Evolutionary conservation across 208 protist genomes (phyloP), one percentile per base, ranked within the genome.

Genomic region (Novymonas esmeraldas): DNA sequence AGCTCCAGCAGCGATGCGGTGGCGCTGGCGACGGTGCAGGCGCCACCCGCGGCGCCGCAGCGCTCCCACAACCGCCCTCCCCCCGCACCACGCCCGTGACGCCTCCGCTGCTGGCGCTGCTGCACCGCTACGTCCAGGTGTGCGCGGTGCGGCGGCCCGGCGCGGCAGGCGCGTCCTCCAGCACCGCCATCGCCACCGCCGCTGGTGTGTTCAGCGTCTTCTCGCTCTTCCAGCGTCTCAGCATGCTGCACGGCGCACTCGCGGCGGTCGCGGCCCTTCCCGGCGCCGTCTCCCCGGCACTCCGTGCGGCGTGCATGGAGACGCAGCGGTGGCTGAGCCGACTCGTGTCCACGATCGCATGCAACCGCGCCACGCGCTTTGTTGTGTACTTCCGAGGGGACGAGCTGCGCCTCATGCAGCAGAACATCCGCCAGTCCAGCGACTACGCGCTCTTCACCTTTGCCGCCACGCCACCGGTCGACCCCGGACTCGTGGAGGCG

Each of bases 321-420:
- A 57, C 83, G 46, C 72, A 74, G 71, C 44, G 52, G 24, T 67
- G 67, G 59, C 42, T 88, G 34, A 50, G 65, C 29, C 60, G 68
- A 2, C 60, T 91, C 2, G 59, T 94, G n/a, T 54, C 81, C 20
- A 67, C 60, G 34, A 70, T 57, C 14, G 83, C 80, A 28, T 84
- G 90, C 65, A 94, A 90, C 62, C 77, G 83, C n/a, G 83, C 83
- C 13, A 96, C 88, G 14, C 84, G 88, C 50, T 81, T 84, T 42
- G 86, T 93, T 0, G 77, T 96, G 13, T 96, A 96, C 75, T 94
- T 85, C 72, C 85, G 91, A 49, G 86, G 84, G 13, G 91, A 96
- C 46, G 88, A 94, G 26, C 70, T 92, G 36, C 82, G 85, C 42
- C 78, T 96, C 13, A 75, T 94, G 76, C 88, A 94, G 62, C 81